Percentiles rank a stretch among this genome's conserved stretches.
Evolutionary conservation across 1,284 basidiomycete species (phyloP).

Genomic region (Malassezia obtusa): DNA sequence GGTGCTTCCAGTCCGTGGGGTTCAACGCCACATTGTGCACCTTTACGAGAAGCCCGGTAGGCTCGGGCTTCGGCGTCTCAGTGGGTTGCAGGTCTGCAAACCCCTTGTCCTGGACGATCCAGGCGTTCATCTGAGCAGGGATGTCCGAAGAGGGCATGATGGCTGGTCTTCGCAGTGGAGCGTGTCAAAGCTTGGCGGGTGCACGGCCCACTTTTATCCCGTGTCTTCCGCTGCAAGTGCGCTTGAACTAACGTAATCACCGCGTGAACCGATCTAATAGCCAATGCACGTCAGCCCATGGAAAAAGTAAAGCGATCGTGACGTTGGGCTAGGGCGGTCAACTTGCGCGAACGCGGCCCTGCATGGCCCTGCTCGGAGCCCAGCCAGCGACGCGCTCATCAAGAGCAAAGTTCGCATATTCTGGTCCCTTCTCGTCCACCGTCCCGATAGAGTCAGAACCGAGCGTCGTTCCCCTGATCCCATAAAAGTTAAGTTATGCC

Average conservation of each 20-base stretch:
- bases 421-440: constrained; percentile 53
- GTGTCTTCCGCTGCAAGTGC: too few species aligned
- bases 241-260: too few species aligned
- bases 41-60: constrained; percentile 29
- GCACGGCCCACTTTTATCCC: too few species aligned
- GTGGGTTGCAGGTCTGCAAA: constrained; percentile 26
- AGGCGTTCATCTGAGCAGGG: constrained; percentile 26
- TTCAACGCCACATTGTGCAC: constrained; percentile 34
- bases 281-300: too few species aligned
- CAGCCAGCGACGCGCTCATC: constrained; percentile 56
- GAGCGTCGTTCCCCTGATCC: constrained; percentile 49
- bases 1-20: constrained; percentile 47
- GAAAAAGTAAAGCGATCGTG: too few species aligned
- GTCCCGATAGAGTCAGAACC: constrained; percentile 58
- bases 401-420: constrained; percentile 48
- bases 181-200: too few species aligned
- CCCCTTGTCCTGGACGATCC: constrained; percentile 25
- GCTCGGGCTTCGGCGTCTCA: constrained; percentile 25
- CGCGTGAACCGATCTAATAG: too few species aligned
- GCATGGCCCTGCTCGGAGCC: too few species aligned
- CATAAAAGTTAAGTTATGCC: constrained; percentile 46
- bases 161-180: too few species aligned
- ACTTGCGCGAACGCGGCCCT: too few species aligned
- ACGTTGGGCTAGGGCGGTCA: too few species aligned
- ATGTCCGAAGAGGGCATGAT: constrained; percentile 1